Evolutionary conservation across 352 stramenopile genomes (phyloP).

Genomic region (Phytopythium kandeliae): DNA sequence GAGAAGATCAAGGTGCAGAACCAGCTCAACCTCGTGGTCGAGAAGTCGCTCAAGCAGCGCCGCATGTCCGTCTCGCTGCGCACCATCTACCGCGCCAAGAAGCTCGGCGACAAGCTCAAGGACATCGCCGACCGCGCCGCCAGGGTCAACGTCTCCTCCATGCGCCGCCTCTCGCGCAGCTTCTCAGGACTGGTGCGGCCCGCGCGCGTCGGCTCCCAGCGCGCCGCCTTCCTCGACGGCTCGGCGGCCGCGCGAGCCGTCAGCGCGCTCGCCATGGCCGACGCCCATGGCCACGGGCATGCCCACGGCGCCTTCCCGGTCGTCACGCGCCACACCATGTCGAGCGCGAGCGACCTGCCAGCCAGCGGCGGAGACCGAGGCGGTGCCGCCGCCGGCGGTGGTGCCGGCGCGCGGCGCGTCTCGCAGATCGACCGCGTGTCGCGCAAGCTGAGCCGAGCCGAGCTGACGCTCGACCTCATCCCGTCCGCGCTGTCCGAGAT

Average conservation of each 20-base stretch:
- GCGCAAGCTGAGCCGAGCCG: slow-evolving; percentile 43
- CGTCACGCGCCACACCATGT: neutral
- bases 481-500: slow-evolving; percentile 58
- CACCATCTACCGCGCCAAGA: slow-evolving; percentile 77
- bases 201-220: neutral
- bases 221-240: neutral
- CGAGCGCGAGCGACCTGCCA: neutral
- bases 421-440: slow-evolving; percentile 43
- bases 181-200: slow-evolving; percentile 5
- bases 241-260: neutral
- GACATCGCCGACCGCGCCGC: slow-evolving; percentile 67
- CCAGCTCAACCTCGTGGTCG: slow-evolving; percentile 68
- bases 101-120: slow-evolving; percentile 76
- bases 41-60: slow-evolving; percentile 72
- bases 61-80: slow-evolving; percentile 68
- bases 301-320: neutral
- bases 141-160: slow-evolving; percentile 13
- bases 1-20: slow-evolving; percentile 77
- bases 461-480: slow-evolving; percentile 47
- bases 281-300: neutral
- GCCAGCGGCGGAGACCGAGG: neutral
- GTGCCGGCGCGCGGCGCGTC: slow-evolving; percentile 9
- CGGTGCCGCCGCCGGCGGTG: no score
- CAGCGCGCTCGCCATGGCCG: slow-evolving; percentile 2
- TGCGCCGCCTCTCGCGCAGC: slow-evolving; percentile 16